Conservation (phyloP, 176 grass and related monocot genomes). For the Cenchrus americanus region DNA sequence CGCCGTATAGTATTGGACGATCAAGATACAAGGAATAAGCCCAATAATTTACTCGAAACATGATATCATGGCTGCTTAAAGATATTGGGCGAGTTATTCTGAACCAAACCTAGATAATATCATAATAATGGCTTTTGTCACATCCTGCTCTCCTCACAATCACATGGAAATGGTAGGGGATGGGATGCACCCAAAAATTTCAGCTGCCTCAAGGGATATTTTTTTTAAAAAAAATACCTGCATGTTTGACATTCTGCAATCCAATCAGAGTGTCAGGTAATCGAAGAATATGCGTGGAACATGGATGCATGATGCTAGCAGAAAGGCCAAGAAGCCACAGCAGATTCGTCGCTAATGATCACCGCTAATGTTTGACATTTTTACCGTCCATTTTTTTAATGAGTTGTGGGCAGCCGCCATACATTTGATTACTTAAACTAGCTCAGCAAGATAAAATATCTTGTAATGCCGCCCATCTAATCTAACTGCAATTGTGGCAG, state of each 20-base stretch:
- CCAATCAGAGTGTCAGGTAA: constrained; percentile 30
- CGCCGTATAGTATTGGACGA: background rate
- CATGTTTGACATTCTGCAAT: constrained; percentile 51
- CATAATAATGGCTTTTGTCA: constrained; percentile 7
- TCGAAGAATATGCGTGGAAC: constrained; percentile 33
- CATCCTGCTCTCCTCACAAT: constrained; percentile 35
- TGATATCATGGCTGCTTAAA: constrained; percentile 21
- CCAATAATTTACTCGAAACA: constrained; percentile 33
- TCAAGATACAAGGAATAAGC: constrained; percentile 46
- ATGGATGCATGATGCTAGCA: constrained; percentile 23
- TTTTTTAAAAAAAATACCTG: background rate
- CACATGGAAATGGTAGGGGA: constrained; percentile 36
- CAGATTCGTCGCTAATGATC: background rate
- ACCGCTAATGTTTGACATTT: background rate
- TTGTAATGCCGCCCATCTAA: constrained; percentile 34
- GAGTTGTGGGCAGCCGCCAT: background rate
- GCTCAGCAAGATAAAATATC: background rate
- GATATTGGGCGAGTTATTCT: constrained; percentile 26
- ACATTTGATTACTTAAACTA: constrained; percentile 10
- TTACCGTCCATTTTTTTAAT: background rate
- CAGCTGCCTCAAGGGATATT: background rate
- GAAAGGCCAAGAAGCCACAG: constrained; percentile 20
- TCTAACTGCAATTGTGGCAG: background rate
- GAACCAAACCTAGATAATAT: constrained; percentile 14
- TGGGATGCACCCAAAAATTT: background rate